These are phyloP conservation scores for Hirsutella minnesotensis DNA, from an alignment of 2,329 filamentous ascomycete species.

Conservation along the genomic window DNA sequence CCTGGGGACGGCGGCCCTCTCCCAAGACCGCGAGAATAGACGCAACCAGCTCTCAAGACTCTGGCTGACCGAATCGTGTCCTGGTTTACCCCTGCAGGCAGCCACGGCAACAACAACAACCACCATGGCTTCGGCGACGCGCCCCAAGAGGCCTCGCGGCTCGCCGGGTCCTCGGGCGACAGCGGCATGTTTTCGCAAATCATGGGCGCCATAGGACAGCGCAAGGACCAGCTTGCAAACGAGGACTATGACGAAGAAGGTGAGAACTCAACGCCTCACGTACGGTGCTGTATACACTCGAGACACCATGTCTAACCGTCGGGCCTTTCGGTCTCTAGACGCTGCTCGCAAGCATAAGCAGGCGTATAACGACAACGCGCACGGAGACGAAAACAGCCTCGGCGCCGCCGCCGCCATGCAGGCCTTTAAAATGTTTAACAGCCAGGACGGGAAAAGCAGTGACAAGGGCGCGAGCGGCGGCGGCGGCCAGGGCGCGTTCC, in stretches of 20 bases:
- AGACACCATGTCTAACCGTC: too few relatives aligned
- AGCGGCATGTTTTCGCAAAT: constrained; percentile 37
- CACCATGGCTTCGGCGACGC: constrained; percentile 25
- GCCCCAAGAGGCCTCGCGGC: constrained; percentile 33
- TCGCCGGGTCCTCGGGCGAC: constrained; percentile 34
- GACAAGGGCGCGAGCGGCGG: constrained; percentile 7
- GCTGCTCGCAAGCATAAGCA: constrained; percentile 66
- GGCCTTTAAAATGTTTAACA: constrained; percentile 68
- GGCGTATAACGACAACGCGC: constrained; percentile 46
- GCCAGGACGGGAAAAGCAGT: constrained; percentile 36
- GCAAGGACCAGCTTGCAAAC: constrained; percentile 34
- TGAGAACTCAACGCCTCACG: constrained; percentile 13
- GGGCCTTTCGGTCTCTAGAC: constrained; percentile 25
- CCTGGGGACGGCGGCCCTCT: too few relatives aligned
- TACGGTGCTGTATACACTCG: too few relatives aligned
- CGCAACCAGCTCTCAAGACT: too few relatives aligned
- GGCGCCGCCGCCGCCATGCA: constrained; percentile 71
- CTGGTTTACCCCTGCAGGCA: not conserved
- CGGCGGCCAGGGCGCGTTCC: constrained; percentile 64
- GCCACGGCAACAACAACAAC: not conserved
- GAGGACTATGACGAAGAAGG: constrained; percentile 39
- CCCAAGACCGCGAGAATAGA: too few relatives aligned
- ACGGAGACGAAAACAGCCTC: constrained; percentile 37
- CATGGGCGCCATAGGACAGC: constrained; percentile 33
- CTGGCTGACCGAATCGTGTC: too few relatives aligned